Base-by-base conservation (phyloP, 345 rosid species). In the Melaleuca quinquenervia region DNA sequence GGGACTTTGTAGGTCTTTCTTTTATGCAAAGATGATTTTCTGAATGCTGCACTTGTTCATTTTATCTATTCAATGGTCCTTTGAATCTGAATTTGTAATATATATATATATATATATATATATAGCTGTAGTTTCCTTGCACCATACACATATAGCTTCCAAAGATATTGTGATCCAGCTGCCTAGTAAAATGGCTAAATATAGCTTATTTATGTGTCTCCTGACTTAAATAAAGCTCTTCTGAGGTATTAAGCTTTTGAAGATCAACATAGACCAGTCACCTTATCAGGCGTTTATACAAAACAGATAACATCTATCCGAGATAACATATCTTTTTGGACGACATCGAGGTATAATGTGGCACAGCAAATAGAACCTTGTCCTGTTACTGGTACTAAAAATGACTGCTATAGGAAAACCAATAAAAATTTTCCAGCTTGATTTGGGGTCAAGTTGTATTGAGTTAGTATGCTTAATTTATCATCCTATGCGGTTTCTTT, bases 1-100 rank as follows among this genome's bases (percentile, higher is more conserved):
- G 89, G 90, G 44, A 86, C 91, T 29, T 85, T 41, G 91, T 90
- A 85, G 85, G 86, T 53, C 24, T 53, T 53, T 24, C 20, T 53
- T 53, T 18, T 53, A 20, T 53, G 9, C n/a, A n/a, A n/a, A n/a
- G n/a, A n/a, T n/a, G n/a, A n/a, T n/a, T n/a, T n/a, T n/a, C n/a
- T n/a, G n/a, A n/a, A n/a, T n/a, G n/a, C n/a, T n/a, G n/a, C n/a
- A n/a, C n/a, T n/a, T n/a, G n/a, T n/a, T n/a, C n/a, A n/a, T n/a
- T n/a, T n/a, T n/a, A n/a, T n/a, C n/a, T n/a, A n/a, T n/a, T n/a
- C n/a, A n/a, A n/a, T n/a, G n/a, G n/a, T n/a, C n/a, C n/a, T n/a
- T n/a, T n/a, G n/a, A n/a, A 21, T 53, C 10, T 20, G 56, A 53
- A 53, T 20, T 53, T 3, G 26, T 4, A 41, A n/a, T n/a, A n/a